These are phyloP conservation scores for Chenopodium formosanum DNA, from an alignment of 148 eudicot species.

Conservation along the genomic window DNA sequence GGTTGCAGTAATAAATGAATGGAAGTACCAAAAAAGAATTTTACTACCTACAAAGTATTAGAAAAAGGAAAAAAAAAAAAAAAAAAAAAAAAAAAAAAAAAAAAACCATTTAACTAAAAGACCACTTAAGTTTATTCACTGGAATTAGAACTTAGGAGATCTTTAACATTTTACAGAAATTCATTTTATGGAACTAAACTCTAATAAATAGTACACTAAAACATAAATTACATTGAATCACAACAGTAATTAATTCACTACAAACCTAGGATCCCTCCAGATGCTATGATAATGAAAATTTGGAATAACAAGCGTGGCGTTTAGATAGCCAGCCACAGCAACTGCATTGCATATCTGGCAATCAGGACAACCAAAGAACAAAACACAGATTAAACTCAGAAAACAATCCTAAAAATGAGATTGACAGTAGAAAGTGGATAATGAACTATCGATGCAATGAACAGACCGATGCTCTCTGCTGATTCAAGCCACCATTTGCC, in stretches of 20 bases:
- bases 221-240: conserved; percentile 9
- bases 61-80: not conserved
- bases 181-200: not conserved
- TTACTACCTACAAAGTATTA: not conserved
- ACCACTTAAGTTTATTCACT: not conserved
- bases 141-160: not conserved
- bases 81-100: not conserved
- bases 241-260: conserved; percentile 3
- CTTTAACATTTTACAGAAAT: not conserved
- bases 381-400: conserved; percentile 8
- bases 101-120: not conserved
- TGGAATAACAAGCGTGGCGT: conserved; percentile 95
- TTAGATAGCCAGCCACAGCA: conserved; percentile 99
- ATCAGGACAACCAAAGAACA: conserved; percentile 19
- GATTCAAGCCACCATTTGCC: conserved; percentile 99
- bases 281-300: conserved; percentile 97
- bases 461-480: conserved; percentile 87
- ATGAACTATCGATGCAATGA: conserved; percentile 14
- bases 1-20: too few species aligned
- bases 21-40: not conserved
- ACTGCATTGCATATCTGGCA: conserved; percentile 96
- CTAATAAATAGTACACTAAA: not conserved
- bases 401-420: not conserved
- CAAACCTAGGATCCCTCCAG: conserved; percentile 98
- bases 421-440: not conserved